Conservation (phyloP, 129 eudicot species). For the Lactuca sativa region DNA sequence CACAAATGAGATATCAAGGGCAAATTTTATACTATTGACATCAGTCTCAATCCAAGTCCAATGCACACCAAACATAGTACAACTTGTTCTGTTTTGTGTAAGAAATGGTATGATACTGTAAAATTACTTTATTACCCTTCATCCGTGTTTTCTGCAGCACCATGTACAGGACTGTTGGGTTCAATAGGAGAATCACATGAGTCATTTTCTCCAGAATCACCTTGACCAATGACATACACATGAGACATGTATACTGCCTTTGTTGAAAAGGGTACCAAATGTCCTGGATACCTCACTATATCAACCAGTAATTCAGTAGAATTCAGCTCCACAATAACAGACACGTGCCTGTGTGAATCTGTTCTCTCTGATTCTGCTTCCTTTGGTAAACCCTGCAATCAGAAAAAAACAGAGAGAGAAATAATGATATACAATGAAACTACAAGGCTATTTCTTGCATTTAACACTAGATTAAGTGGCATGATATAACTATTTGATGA, state of each 20-base stretch:
- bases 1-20: no score
- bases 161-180: slow-evolving; percentile 96
- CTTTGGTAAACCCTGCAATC: slow-evolving; percentile 59
- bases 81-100: no score
- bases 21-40: no score
- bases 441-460: not conserved
- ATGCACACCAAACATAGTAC: no score
- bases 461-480: not conserved
- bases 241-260: slow-evolving; percentile 81
- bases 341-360: slow-evolving; percentile 67
- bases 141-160: slow-evolving; percentile 62
- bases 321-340: slow-evolving; percentile 54
- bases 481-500: not conserved
- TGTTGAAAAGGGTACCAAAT: slow-evolving; percentile 74
- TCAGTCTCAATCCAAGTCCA: no score
- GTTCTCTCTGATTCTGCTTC: slow-evolving; percentile 59
- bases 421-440: not conserved
- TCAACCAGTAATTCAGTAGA: slow-evolving; percentile 80
- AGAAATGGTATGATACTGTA: not conserved
- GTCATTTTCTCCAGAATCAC: slow-evolving; percentile 97
- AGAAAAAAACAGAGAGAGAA: not conserved
- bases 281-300: slow-evolving; percentile 93
- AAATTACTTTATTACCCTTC: slow-evolving; percentile 52
- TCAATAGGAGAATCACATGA: slow-evolving; percentile 97
- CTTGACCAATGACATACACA: slow-evolving; percentile 88